Evolutionary conservation across 805 yeast genomes (phyloP).

Genomic region (Saccharomycopsis olivae): DNA sequence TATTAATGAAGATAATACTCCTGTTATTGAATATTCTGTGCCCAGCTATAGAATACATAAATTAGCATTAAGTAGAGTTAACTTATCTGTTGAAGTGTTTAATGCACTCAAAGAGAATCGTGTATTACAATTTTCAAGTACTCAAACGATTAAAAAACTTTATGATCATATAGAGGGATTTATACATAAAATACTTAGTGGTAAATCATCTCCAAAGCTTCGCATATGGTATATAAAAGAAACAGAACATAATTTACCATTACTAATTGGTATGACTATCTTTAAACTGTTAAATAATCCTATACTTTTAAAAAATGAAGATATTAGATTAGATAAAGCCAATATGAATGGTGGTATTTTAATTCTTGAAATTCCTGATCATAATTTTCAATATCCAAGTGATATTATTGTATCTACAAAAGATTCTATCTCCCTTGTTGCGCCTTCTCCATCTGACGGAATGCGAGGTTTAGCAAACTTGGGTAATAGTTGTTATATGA

Average conservation of each 20-base stretch:
- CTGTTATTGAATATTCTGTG: conserved; percentile 4
- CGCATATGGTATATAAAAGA: too few relatives aligned
- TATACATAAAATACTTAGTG: too few relatives aligned
- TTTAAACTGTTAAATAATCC: too few relatives aligned
- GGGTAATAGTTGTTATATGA: conserved; percentile 93
- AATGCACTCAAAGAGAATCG: conserved; percentile 3
- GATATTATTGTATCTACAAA: conserved; percentile 1
- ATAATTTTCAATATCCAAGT: conserved; percentile 7
- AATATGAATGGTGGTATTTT: conserved; percentile 10
- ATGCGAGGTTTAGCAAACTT: conserved; percentile 54
- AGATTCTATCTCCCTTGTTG: background rate
- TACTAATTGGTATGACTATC: too few relatives aligned
- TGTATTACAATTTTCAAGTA: conserved; percentile 2
- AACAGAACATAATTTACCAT: too few relatives aligned
- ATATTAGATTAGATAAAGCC: conserved; percentile 2
- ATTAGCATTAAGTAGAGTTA: too few relatives aligned
- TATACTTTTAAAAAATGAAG: too few relatives aligned
- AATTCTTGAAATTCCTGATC: conserved; percentile 7
- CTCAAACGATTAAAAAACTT: conserved; percentile 8
- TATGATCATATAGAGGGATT: conserved; percentile 5
- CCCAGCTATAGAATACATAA: conserved; percentile 8
- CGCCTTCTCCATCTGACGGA: conserved; percentile 31
- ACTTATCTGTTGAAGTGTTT: too few relatives aligned
- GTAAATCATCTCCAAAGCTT: too few relatives aligned
- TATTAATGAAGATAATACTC: too few relatives aligned